Evolutionary conservation across 2,329 filamentous ascomycete species (phyloP).

Genomic region (Penicillium sp.): DNA sequence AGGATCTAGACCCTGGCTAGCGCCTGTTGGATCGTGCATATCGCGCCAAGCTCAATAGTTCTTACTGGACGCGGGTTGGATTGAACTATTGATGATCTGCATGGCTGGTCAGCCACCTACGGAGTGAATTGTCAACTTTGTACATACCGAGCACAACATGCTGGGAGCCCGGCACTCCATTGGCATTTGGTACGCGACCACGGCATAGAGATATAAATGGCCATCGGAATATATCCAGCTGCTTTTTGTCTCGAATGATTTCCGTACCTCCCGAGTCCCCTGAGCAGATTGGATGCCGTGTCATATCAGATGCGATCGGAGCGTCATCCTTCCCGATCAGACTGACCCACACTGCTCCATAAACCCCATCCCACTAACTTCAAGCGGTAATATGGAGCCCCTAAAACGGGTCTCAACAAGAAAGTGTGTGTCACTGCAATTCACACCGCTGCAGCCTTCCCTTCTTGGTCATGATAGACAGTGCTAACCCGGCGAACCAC

Average conservation of each 20-base stretch:
- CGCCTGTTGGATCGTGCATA: background rate
- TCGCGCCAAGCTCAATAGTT: background rate
- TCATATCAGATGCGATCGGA: slow-evolving; percentile 7
- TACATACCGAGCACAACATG: background rate
- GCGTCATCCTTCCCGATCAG: slow-evolving; percentile 5
- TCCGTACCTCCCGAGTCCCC: background rate
- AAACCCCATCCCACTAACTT: background rate
- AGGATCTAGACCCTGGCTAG: background rate
- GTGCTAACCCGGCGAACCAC: slow-evolving; percentile 8
- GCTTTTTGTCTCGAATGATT: background rate
- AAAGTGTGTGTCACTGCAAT: slow-evolving; percentile 8
- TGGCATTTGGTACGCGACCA: background rate
- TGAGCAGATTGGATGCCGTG: background rate
- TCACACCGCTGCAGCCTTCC: slow-evolving; percentile 7
- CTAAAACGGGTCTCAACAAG: background rate
- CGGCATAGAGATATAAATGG: background rate
- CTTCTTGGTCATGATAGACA: slow-evolving; percentile 10
- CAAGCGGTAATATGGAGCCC: background rate
- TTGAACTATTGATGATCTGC: slow-evolving; percentile 2
- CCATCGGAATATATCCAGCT: background rate
- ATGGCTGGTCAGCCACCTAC: background rate
- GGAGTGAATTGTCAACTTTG: background rate
- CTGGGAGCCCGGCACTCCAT: background rate
- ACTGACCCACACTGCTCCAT: slow-evolving; percentile 1
- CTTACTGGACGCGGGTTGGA: background rate